Evolutionary conservation across 192 early-diverging fungal genomes (phyloP), one percentile per base, ranked within the genome.

Genomic region (Mortierella claussenii): DNA sequence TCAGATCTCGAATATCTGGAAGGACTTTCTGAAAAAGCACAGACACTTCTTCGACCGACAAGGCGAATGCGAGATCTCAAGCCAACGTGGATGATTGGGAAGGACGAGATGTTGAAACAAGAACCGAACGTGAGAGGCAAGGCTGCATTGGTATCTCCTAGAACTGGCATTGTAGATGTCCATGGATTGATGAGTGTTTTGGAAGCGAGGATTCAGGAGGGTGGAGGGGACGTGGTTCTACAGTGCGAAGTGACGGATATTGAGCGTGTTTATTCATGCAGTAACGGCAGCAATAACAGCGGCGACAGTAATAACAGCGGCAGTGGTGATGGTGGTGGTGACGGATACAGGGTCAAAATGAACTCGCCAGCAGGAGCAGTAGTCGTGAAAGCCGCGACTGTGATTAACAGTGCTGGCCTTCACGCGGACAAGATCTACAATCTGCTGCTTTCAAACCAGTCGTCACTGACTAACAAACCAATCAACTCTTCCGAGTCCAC

Each of bases 161-260:
- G 92, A 6, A 93, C 95, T 0, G 95, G 94, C 15, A 96, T 96
- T 58, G 53, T 96, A 3, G 95, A 95, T 65, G 88, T 89, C 10
- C 92, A 94, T 62, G 81, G 65, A 4, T 65, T 87, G 24, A 91
- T 95, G 92, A 73, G 79, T 11, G 80, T 81, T 20, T 60, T 96
- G 53, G 85, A 87, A 55, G 60, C 70, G 9, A 71, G 81, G 37
- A 68, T 90, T 32, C 27, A 64, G 4, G 86, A 88, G 9, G 74
- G 79, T n/a, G 80, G 80, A 20, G 89, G 83, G 0, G 80, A 89
- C 48, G 40, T 92, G n/a, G 89, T 85, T 0, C 52, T 88, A 12
- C 61, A 78, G 3, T 78, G 87, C 13, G 45, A 76, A 49, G 89
- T 91, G 2, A 52, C 67, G 0, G 76, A 64, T 21, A 84, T 93